Evolutionary conservation across 192 early-diverging fungal species (phyloP).

Genomic region (Umbelopsis ramanniana): DNA sequence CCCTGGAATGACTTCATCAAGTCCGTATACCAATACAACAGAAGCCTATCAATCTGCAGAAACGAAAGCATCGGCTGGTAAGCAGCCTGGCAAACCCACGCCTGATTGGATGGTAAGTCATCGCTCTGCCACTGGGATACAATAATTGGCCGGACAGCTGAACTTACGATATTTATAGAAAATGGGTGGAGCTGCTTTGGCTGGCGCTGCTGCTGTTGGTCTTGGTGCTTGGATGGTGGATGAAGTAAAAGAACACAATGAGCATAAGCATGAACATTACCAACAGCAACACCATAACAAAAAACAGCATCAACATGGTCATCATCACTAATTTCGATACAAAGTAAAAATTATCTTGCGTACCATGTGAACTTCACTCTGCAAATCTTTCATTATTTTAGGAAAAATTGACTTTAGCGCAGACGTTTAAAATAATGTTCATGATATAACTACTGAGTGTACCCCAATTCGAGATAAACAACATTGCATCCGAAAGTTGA

Average conservation of each 20-base stretch:
- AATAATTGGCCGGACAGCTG: too few species aligned
- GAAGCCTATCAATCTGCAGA: neutral
- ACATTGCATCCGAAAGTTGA: too few species aligned
- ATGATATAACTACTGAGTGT: too few species aligned
- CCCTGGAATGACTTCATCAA: neutral
- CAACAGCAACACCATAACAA: neutral
- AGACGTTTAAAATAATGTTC: too few species aligned
- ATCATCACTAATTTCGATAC: neutral
- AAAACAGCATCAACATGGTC: constrained; percentile 12
- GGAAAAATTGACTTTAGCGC: too few species aligned
- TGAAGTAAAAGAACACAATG: constrained; percentile 40
- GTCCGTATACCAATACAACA: neutral
- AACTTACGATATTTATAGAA: constrained; percentile 31
- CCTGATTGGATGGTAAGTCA: constrained; percentile 40
- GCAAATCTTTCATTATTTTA: too few species aligned
- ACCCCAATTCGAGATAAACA: too few species aligned
- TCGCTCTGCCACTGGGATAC: neutral
- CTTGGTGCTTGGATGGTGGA: constrained; percentile 35
- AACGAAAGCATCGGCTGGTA: neutral
- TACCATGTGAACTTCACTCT: neutral
- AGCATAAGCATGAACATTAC: constrained; percentile 25
- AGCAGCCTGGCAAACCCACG: constrained; percentile 19
- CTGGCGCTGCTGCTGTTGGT: constrained; percentile 43
- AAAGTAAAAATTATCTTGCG: neutral
- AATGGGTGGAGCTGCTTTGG: constrained; percentile 41